Evolutionary conservation across 2,329 filamentous ascomycete species (phyloP).

Genomic region (Thyridium curvatum): DNA sequence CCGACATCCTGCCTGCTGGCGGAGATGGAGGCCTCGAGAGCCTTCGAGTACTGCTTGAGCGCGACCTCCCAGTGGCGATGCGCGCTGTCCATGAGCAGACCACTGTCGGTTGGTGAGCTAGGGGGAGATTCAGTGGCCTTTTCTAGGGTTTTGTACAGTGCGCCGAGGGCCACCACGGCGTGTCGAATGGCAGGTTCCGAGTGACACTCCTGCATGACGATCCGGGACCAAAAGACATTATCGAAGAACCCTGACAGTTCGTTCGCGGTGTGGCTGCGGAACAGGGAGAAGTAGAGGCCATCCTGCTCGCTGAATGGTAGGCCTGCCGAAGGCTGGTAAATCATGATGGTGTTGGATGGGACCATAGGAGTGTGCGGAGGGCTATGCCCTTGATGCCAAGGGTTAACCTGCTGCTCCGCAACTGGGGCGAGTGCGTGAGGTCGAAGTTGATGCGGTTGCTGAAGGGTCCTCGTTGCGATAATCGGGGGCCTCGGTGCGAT

Average conservation of each 20-base stretch:
- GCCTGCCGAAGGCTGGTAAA: conserved; percentile 28
- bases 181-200: conserved; percentile 55
- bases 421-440: conserved; percentile 16
- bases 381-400: conserved; percentile 9
- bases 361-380: conserved; percentile 25
- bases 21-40: conserved; percentile 42
- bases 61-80: conserved; percentile 53
- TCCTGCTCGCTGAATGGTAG: conserved; percentile 47
- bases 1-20: conserved; percentile 33
- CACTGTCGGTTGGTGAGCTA: conserved; percentile 30
- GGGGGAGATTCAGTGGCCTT: conserved; percentile 46
- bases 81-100: conserved; percentile 30
- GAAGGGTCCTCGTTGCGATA: conserved; percentile 8
- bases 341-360: conserved; percentile 16
- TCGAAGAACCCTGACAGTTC: conserved; percentile 64
- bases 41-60: conserved; percentile 51
- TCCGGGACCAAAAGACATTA: conserved; percentile 57
- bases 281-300: conserved; percentile 55
- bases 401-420: conserved; percentile 14
- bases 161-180: conserved; percentile 59
- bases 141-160: conserved; percentile 61
- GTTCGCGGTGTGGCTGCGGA: conserved; percentile 52
- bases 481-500: conserved; percentile 46
- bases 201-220: conserved; percentile 58
- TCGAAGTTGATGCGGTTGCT: conserved; percentile 1